Percentiles rank a stretch among this genome's conserved stretches.
Evolutionary conservation across 177 flowering plant genomes (phyloP).

Genomic region (Vitis hybrid): DNA sequence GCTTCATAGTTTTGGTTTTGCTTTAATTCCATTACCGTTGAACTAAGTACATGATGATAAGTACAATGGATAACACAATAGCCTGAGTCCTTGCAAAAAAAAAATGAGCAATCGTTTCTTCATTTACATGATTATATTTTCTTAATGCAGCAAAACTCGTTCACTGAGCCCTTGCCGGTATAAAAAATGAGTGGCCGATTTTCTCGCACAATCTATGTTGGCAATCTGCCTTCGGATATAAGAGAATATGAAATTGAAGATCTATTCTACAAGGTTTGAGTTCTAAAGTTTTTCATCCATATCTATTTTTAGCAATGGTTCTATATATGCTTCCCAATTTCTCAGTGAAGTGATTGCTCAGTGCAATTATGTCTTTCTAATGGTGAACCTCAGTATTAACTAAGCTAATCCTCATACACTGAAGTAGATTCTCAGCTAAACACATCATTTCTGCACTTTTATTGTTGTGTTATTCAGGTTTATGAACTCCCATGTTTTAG

Average conservation of each 20-base stretch:
- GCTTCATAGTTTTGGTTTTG: conserved; percentile 71
- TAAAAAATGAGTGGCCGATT: conserved; percentile 78
- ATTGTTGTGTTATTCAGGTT: no score
- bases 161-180: conserved; percentile 1
- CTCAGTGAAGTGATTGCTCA: not conserved
- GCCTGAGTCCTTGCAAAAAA: not conserved
- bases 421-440: not conserved
- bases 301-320: not conserved
- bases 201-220: conserved; percentile 88
- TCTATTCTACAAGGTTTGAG: conserved; percentile 89
- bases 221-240: conserved; percentile 88
- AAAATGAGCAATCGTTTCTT: not conserved
- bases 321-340: not conserved
- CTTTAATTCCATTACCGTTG: conserved; percentile 24
- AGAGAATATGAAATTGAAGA: conserved; percentile 88
- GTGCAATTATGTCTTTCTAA: not conserved
- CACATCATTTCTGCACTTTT: no score
- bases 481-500: no score
- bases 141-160: conserved; percentile 27
- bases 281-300: not conserved
- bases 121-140: conserved; percentile 12
- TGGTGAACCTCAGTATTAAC: not conserved
- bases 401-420: not conserved
- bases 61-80: conserved; percentile 7
- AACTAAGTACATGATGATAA: conserved; percentile 11